Evolutionary conservation across 2,329 filamentous ascomycete genomes (phyloP), one percentile per base, ranked within the genome.

Genomic region (Setomelanomma holmii): DNA sequence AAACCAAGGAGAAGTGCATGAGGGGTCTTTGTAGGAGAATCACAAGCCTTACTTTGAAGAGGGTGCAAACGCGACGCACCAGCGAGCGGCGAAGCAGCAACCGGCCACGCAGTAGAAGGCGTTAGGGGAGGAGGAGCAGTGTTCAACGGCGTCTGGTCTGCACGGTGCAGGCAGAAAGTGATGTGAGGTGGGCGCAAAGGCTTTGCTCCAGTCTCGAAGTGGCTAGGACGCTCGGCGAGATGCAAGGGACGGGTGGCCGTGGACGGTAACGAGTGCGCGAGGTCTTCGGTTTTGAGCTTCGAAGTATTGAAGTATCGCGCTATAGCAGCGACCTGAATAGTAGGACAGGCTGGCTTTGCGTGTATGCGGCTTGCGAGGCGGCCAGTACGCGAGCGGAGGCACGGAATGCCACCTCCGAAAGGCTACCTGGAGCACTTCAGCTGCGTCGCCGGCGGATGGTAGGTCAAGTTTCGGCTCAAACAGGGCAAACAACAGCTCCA

Each of bases 31-130:
- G 45, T 45, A 58, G 56, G 35, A 51, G 56, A 53, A 56, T 55
- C 42, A 46, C 48, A 45, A 49, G 62, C 61, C 68, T 72, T 70
- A 71, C 67, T 63, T 67, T 51, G 44, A 41, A 42, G 45, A 56
- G 52, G 56, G 38, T 49, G 35, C 47, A 51, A 56, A 42, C 49
- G 54, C 61, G 51, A 62, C 60, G 59, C 59, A 63, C 42, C 56
- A 58, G 63, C 55, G 61, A 59, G 66, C 61, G 61, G 62, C 63
- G 61, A 63, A 60, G 51, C 45, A 36, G 55, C 49, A 55, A 62
- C 57, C 49, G 63, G 55, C 52, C 51, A 52, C 41, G 52, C 55
- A 60, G 60, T 57, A 56, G 63, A 63, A 48, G 60, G 60, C 58
- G 58, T 61, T 56, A 65, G 52, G 60, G 60, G 53, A 56, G 60